Conservation (phyloP, 306 rosid genomes). For the Abrus precatorius region DNA sequence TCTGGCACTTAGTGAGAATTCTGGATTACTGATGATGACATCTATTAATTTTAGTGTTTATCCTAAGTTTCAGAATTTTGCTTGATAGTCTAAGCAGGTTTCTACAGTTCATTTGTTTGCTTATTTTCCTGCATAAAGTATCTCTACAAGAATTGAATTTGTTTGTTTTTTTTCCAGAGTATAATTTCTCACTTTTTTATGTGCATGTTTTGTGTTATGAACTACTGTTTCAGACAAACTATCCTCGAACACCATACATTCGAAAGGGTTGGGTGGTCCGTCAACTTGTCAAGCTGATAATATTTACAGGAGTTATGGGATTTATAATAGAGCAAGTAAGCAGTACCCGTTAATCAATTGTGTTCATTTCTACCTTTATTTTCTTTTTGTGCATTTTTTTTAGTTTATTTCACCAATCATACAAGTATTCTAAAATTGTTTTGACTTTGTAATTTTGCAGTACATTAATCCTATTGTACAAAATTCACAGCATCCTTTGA, state of each 20-base stretch:
- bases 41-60: conserved; percentile 27
- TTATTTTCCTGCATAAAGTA: conserved; percentile 6
- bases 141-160: conserved; percentile 7
- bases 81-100: not conserved
- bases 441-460: conserved; percentile 64
- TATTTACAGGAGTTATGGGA: conserved; percentile 97
- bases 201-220: conserved; percentile 32
- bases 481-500: conserved; percentile 96
- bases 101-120: conserved; percentile 33
- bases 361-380: conserved; percentile 30
- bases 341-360: conserved; percentile 36
- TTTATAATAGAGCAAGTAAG: conserved; percentile 96
- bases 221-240: conserved; percentile 70
- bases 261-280: conserved; percentile 95
- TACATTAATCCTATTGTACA: conserved; percentile 92
- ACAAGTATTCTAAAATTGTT: conserved; percentile 46
- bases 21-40: conserved; percentile 1
- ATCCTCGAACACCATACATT: conserved; percentile 81
- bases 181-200: not conserved
- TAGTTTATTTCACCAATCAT: conserved; percentile 34
- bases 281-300: conserved; percentile 84
- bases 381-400: conserved; percentile 13
- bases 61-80: conserved; percentile 17
- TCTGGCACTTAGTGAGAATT: conserved; percentile 15
- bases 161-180: not conserved